Base-by-base conservation (phyloP, 2,329 filamentous ascomycete genomes). In the Neopestalotiopsis clavispora region DNA sequence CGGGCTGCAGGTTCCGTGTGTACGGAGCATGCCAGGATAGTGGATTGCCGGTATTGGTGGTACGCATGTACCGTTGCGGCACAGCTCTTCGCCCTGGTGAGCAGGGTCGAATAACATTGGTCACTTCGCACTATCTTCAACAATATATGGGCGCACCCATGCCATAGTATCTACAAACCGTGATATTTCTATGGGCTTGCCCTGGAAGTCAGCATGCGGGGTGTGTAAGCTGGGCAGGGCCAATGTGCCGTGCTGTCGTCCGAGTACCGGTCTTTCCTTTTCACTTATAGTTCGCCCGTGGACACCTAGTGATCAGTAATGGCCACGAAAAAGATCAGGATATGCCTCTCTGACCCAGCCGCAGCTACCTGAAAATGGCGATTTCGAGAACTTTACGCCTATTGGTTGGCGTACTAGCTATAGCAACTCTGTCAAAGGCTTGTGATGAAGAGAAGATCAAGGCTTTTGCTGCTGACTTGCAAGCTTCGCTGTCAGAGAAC, bases 401-500 rank as follows among this genome's bases (percentile, higher is more conserved):
- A 17, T 20, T 52, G 45, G n/a, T 17, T 20, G n/a, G 17, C 17
- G 45, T n/a, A 17, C 45, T 52, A 17, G n/a, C 45, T 5, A 52
- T 52, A 7, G n/a, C n/a, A 7, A n/a, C 17, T 6, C 3, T 20
- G 45, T 59, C 57, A 32, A 34, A 34, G 7, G 23, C 57, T 6
- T 59, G 57, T 34, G 30, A 30, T 34, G 57, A 59, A 34, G 57
- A 59, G 1, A 32, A 6, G 13, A 34, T 34, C 57, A 59, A 9
- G 23, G 28, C 57, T 34, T 59, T 63, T 58, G 30, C 65, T 17
- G 52, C 65, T 23, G 65, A 58, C 78, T 17, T 67, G 28, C 32
- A n/a, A 9, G 10, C 45, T 12, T 28, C 28, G 49, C 52, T 67
- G 7, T 79, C 78, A 1, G 66, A 40, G 17, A 64, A 69, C 38